These are phyloP conservation scores for Phytophthora sojae DNA, from an alignment of 352 stramenopile genomes.

Conservation along the genomic window DNA sequence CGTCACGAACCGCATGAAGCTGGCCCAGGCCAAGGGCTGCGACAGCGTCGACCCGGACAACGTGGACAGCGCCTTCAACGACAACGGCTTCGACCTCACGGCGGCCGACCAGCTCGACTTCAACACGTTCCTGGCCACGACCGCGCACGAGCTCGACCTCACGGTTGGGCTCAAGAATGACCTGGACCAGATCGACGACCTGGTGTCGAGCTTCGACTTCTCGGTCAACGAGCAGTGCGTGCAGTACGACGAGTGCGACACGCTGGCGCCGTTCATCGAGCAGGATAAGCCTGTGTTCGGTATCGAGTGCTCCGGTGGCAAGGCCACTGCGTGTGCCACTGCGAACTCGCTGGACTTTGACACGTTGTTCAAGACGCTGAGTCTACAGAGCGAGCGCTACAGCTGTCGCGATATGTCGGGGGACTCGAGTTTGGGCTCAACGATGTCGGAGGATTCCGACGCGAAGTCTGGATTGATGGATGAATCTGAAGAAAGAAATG, in stretches of 20 bases:
- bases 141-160: slow-evolving; percentile 50
- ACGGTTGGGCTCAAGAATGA: slow-evolving; percentile 68
- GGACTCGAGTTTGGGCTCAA: background rate
- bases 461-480: background rate
- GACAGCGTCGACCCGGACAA: slow-evolving; percentile 69
- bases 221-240: slow-evolving; percentile 68
- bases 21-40: slow-evolving; percentile 57
- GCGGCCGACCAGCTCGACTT: slow-evolving; percentile 54
- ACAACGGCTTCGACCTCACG: slow-evolving; percentile 46
- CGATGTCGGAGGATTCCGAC: background rate
- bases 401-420: slow-evolving; percentile 33
- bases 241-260: slow-evolving; percentile 57
- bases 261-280: slow-evolving; percentile 48
- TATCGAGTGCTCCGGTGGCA: slow-evolving; percentile 61
- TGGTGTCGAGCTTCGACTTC: slow-evolving; percentile 62
- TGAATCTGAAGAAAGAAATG: background rate
- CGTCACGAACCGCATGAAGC: slow-evolving; percentile 50
- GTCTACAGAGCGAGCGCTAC: slow-evolving; percentile 44
- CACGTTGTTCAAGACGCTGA: slow-evolving; percentile 49
- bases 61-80: slow-evolving; percentile 53
- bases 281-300: slow-evolving; percentile 65
- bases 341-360: slow-evolving; percentile 48
- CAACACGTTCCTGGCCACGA: slow-evolving; percentile 51
- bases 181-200: slow-evolving; percentile 43
- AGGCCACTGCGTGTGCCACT: slow-evolving; percentile 29